Evolutionary conservation across 768 basidiomycete species (phyloP).

Genomic region (Tricholoma sp.): DNA sequence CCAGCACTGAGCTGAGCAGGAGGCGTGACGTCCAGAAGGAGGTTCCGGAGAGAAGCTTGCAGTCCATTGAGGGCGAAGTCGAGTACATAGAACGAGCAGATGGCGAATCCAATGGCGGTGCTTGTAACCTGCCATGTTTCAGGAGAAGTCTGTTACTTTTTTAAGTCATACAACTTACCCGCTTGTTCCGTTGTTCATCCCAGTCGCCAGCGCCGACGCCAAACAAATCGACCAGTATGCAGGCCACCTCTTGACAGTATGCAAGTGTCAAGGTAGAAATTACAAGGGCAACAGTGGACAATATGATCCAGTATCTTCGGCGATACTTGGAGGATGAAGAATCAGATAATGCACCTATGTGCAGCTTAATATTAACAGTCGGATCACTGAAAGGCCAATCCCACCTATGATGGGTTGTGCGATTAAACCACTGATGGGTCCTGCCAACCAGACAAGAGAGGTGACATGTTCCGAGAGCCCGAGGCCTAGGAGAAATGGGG

Average conservation of each 20-base stretch:
- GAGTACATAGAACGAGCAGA: slow-evolving; percentile 86
- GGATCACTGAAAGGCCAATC: slow-evolving; percentile 19
- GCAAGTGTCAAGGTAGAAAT: slow-evolving; percentile 76
- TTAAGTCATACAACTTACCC: slow-evolving; percentile 34
- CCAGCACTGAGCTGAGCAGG: slow-evolving; percentile 86
- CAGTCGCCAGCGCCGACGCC: slow-evolving; percentile 78
- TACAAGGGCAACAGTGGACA: slow-evolving; percentile 79
- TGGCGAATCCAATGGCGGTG: slow-evolving; percentile 78
- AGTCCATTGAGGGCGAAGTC: slow-evolving; percentile 98
- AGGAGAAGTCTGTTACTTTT: neutral
- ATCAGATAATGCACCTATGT: slow-evolving; percentile 88
- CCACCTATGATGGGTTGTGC: slow-evolving; percentile 97
- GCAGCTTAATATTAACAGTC: slow-evolving; percentile 25
- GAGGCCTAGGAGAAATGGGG: slow-evolving; percentile 75
- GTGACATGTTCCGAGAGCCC: slow-evolving; percentile 84
- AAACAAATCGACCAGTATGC: slow-evolving; percentile 70
- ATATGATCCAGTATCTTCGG: slow-evolving; percentile 87
- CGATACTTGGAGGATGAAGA: slow-evolving; percentile 87
- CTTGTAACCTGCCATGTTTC: slow-evolving; percentile 46
- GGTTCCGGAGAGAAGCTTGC: slow-evolving; percentile 87
- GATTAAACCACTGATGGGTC: slow-evolving; percentile 91
- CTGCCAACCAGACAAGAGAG: slow-evolving; percentile 91
- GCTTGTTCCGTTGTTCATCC: slow-evolving; percentile 68
- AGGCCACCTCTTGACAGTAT: slow-evolving; percentile 72
- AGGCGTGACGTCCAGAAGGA: slow-evolving; percentile 89